A percentile compares a stretch with the other conserved stretches of the same genome.
phyloP scores from a whole-genome alignment of 1,139 yeast genomes.

The Blastobotrys ciferrii region DNA sequence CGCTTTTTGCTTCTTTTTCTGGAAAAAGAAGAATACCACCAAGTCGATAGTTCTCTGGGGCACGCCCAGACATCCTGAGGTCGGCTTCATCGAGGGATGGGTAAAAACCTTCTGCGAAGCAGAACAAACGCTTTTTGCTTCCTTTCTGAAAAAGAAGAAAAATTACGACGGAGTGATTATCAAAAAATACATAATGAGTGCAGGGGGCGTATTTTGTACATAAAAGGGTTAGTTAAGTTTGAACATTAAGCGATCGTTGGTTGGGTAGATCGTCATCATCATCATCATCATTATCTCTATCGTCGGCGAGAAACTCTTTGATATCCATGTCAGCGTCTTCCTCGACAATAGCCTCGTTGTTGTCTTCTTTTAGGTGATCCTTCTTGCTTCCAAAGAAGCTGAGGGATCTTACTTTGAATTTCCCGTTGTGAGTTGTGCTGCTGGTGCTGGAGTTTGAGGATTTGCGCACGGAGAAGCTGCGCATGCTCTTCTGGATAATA shows the following conservation, averaged over 20 bases:
- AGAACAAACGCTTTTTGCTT: too few species aligned
- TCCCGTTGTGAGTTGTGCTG: conserved; percentile 14
- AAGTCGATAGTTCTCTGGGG: too few species aligned
- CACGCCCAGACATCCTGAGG: too few species aligned
- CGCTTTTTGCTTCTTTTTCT: too few species aligned
- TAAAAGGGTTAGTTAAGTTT: background rate
- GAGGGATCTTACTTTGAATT: conserved; percentile 28
- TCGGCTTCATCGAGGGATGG: too few species aligned
- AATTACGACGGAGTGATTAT: too few species aligned
- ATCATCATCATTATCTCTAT: conserved; percentile 8
- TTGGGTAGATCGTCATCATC: conserved; percentile 1
- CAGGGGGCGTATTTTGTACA: background rate
- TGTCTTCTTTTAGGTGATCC: conserved; percentile 19
- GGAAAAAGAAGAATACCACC: too few species aligned
- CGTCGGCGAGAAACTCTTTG: conserved; percentile 2
- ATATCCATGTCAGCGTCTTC: conserved; percentile 15
- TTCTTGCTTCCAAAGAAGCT: conserved; percentile 33
- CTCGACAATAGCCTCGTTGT: conserved; percentile 19
- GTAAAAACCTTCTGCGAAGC: too few species aligned
- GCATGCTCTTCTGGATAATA: conserved; percentile 33
- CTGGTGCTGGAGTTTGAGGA: conserved; percentile 9
- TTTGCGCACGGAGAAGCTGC: conserved; percentile 27
- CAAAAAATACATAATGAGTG: background rate
- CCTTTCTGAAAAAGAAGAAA: too few species aligned
- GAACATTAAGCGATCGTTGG: background rate